phyloP scores from a whole-genome alignment of 768 basidiomycete species.

The Suillus decipiens region DNA sequence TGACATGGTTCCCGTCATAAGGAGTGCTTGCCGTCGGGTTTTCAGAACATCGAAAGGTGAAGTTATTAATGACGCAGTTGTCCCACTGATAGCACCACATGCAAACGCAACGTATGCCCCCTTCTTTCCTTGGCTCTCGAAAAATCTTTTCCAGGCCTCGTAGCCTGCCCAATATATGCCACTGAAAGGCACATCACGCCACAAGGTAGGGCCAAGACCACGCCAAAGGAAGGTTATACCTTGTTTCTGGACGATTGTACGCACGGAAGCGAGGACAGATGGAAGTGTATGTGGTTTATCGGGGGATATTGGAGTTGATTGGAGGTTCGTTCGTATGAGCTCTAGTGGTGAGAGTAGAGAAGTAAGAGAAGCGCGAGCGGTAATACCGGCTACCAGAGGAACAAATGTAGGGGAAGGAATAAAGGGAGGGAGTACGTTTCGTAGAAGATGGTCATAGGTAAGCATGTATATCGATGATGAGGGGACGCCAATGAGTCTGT shows the following conservation, averaged over 20 bases:
- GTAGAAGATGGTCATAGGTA: conserved; percentile 87
- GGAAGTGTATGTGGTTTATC: conserved; percentile 74
- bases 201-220: conserved; percentile 88
- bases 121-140: conserved; percentile 52
- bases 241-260: conserved; percentile 55
- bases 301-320: conserved; percentile 78
- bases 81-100: conserved; percentile 91
- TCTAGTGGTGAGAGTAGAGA: conserved; percentile 86
- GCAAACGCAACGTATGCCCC: conserved; percentile 78
- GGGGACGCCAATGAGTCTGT: conserved; percentile 86
- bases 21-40: conserved; percentile 84
- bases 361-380: conserved; percentile 80
- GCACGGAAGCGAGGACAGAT: conserved; percentile 69
- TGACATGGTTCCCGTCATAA: conserved; percentile 57
- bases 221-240: conserved; percentile 83
- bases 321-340: conserved; percentile 90
- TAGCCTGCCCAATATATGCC: conserved; percentile 98
- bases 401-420: conserved; percentile 53
- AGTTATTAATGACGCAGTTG: conserved; percentile 81
- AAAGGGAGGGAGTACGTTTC: conserved; percentile 59
- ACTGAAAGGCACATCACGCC: conserved; percentile 97
- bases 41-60: conserved; percentile 98
- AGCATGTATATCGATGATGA: conserved; percentile 94
- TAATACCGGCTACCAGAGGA: conserved; percentile 80
- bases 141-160: conserved; percentile 73